phyloP scores from a whole-genome alignment of 768 basidiomycete species.

The Boletus rubropictus region DNA sequence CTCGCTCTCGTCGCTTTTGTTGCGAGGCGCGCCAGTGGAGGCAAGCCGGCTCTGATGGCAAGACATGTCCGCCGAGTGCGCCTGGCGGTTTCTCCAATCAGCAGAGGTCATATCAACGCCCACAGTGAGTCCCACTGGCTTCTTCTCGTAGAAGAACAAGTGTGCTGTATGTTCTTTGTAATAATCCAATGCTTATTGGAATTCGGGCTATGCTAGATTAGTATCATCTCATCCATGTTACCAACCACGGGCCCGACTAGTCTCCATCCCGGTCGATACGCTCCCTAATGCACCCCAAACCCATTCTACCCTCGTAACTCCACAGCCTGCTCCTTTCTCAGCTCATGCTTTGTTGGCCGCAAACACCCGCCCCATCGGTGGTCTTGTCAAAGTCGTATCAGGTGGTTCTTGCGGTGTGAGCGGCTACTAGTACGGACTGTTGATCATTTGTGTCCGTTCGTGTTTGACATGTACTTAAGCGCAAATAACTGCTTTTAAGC shows the following conservation, averaged over 20 bases:
- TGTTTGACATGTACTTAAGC: constrained; percentile 30
- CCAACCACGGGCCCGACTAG: background rate
- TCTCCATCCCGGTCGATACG: background rate
- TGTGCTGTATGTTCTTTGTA: background rate
- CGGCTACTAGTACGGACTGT: constrained; percentile 42
- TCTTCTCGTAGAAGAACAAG: background rate
- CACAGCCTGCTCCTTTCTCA: background rate
- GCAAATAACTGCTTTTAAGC: constrained; percentile 40
- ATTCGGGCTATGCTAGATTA: background rate
- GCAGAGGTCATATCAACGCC: background rate
- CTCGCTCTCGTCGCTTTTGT: background rate
- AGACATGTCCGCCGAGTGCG: background rate
- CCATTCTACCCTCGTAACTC: background rate
- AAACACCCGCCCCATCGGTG: constrained; percentile 1
- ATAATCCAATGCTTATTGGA: background rate
- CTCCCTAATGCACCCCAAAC: background rate
- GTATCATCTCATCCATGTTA: background rate
- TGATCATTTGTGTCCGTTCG: background rate
- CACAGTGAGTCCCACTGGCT: background rate
- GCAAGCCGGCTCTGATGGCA: constrained; percentile 1
- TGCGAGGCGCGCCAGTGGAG: background rate
- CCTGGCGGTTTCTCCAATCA: background rate
- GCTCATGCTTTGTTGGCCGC: background rate
- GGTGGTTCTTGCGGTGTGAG: constrained; percentile 38
- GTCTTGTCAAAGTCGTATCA: constrained; percentile 35